Percentiles rank a stretch among this genome's conserved stretches.
These are phyloP conservation scores for Clitopilus hobsonii DNA, from an alignment of 768 basidiomycete species.

Conservation along the genomic window DNA sequence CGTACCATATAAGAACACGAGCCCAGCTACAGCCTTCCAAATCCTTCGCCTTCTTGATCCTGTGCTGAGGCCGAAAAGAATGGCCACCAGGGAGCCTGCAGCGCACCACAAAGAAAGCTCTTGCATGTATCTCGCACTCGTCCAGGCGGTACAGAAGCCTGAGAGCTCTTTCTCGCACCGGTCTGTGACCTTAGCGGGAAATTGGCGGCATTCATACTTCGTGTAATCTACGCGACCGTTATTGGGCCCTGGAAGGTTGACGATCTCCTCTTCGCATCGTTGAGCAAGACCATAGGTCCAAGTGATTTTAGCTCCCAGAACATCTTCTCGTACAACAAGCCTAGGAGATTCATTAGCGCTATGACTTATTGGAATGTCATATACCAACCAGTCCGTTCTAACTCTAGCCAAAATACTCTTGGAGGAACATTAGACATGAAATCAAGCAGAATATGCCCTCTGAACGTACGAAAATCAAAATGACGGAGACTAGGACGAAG, in stretches of 20 bases:
- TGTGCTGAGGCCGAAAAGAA: constrained; percentile 68
- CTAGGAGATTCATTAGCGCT: constrained; percentile 18
- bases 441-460: neutral
- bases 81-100: constrained; percentile 47
- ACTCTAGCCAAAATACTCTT: constrained; percentile 56
- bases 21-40: constrained; percentile 68
- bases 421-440: neutral
- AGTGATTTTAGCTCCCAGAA: constrained; percentile 42
- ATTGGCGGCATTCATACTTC: constrained; percentile 58
- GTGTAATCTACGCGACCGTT: constrained; percentile 44
- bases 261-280: constrained; percentile 49
- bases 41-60: constrained; percentile 70
- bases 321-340: constrained; percentile 41
- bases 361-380: neutral
- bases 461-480: constrained; percentile 46
- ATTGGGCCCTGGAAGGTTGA: constrained; percentile 44
- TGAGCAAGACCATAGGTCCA: constrained; percentile 55
- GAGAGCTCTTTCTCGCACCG: constrained; percentile 48
- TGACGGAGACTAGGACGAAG: constrained; percentile 48
- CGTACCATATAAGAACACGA: constrained; percentile 60
- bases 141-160: constrained; percentile 63
- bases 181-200: constrained; percentile 52
- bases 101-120: constrained; percentile 65
- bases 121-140: constrained; percentile 62
- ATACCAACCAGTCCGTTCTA: constrained; percentile 61